Evolutionary conservation across 176 grass and related monocot genomes (phyloP).

Genomic region (Oryza brachyantha): DNA sequence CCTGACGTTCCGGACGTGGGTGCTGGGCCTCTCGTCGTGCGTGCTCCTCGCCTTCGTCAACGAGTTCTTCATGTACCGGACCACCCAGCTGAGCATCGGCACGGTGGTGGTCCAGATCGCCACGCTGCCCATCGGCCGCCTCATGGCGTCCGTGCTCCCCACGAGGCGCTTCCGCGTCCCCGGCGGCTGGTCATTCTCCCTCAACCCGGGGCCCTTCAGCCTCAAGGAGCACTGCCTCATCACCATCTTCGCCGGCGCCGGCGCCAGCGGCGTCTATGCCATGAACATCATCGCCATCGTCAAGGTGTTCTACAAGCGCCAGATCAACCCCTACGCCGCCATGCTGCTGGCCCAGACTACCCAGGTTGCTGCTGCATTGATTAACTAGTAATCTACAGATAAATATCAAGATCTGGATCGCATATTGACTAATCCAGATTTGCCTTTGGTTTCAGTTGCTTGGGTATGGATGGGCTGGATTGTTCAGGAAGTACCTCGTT

Average conservation of each 20-base stretch:
- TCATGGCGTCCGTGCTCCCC: slow-evolving; percentile 55
- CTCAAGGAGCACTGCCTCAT: slow-evolving; percentile 75
- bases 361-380: slow-evolving; percentile 24
- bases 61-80: slow-evolving; percentile 83
- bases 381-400: no score
- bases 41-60: slow-evolving; percentile 66
- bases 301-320: slow-evolving; percentile 72
- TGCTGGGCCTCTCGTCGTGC: slow-evolving; percentile 60
- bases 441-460: background rate
- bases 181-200: slow-evolving; percentile 43
- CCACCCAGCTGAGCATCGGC: slow-evolving; percentile 59
- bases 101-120: slow-evolving; percentile 61
- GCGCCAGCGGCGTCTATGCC: slow-evolving; percentile 52
- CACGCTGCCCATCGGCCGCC: slow-evolving; percentile 52
- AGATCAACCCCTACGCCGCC: slow-evolving; percentile 56
- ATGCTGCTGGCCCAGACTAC: slow-evolving; percentile 65
- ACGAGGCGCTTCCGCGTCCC: slow-evolving; percentile 10
- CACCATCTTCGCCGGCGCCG: slow-evolving; percentile 63
- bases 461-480: slow-evolving; percentile 77
- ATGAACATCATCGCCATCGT: slow-evolving; percentile 77
- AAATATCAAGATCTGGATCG: no score
- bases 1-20: slow-evolving; percentile 79
- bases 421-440: no score
- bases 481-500: slow-evolving; percentile 72
- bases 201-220: slow-evolving; percentile 70